These are phyloP conservation scores for Graphilbum ipis-grandicollis DNA, from an alignment of 2,329 filamentous ascomycete genomes.

Conservation along the genomic window DNA sequence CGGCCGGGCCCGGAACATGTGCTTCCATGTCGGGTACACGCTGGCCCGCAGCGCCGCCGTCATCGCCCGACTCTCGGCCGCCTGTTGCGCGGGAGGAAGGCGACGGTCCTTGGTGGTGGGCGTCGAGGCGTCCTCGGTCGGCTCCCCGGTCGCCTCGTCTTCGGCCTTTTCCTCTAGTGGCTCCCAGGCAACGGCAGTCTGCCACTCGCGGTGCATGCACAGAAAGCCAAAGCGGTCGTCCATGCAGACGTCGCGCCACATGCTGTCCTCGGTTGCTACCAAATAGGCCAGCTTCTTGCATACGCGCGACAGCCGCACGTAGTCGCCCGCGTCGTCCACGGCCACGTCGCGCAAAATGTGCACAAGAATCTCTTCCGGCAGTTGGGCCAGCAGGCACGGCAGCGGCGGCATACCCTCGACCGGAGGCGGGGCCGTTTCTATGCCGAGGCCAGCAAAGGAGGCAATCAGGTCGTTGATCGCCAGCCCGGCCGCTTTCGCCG, in stretches of 20 bases:
- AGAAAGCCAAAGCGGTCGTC: constrained; percentile 60
- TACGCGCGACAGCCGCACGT: constrained; percentile 58
- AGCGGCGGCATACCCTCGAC: constrained; percentile 56
- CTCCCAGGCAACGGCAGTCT: constrained; percentile 40
- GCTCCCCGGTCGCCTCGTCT: constrained; percentile 10
- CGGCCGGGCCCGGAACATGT: constrained; percentile 67
- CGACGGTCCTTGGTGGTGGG: background rate
- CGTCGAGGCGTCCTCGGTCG: constrained; percentile 11
- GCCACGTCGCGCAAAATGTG: constrained; percentile 64
- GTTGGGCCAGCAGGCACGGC: constrained; percentile 58
- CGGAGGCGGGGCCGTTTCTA: constrained; percentile 47
- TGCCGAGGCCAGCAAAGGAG: constrained; percentile 54
- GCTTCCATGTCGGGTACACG: constrained; percentile 33
- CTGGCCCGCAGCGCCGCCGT: constrained; percentile 24
- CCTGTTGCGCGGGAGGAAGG: background rate
- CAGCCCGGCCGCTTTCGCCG: constrained; percentile 20
- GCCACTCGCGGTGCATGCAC: constrained; percentile 69
- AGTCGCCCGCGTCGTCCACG: constrained; percentile 55
- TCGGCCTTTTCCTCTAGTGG: constrained; percentile 16
- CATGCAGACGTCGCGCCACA: constrained; percentile 67
- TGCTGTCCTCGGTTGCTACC: constrained; percentile 63
- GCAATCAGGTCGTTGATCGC: constrained; percentile 53
- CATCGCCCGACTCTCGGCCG: constrained; percentile 16
- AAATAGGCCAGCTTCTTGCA: constrained; percentile 81
- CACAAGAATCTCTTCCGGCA: constrained; percentile 73